Evolutionary conservation across 2,329 filamentous ascomycete genomes (phyloP), one percentile per base, ranked within the genome.

Genomic region (Colletotrichum salicis): DNA sequence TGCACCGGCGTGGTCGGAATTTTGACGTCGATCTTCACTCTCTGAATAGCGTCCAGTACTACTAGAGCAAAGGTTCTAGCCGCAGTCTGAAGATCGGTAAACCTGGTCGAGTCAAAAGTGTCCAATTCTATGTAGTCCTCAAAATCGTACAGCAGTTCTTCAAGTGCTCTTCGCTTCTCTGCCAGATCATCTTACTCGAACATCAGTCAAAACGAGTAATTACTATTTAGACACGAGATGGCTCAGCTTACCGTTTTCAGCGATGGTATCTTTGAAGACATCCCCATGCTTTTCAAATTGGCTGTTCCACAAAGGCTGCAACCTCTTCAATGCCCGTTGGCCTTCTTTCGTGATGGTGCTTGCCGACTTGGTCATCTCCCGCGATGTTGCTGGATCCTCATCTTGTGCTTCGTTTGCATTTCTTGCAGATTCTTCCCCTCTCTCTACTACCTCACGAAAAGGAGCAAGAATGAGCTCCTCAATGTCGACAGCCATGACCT

Each of bases 121-220:
- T 81, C 80, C 6, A 77, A 73, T 31, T 83, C 79, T 33, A 80
- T 80, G 67, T 80, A 84, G 75, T 85, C 84, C 52, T 85, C 83
- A 55, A 85, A 80, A 69, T 85, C 83, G 74, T 84, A 85, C 7
- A 85, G 78, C 3, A 84, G 76, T 64, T 84, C 81, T 60, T 84
- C 83, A 4, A 85, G 75, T 19, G 74, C 68, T 12, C 81, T 74
- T 19, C 80, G 67, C 64, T 75, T 76, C 58, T 75, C 76, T 51
- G 80, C 77, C 31, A 81, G 73, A 22, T 78, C 78, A 22, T 78
- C 79, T 79, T 61, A 13, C 11, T 15, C 56, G 41, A 22, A 48
- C 22, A 19, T 41, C n/a, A 58, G 56, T 24, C n/a, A 37, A 7
- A 8, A n/a, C 33, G 37, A 22, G 5, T 24, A 3, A 41, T 8